Percentiles rank a stretch among this genome's conserved stretches.
phyloP scores from a whole-genome alignment of 768 basidiomycete species.

The Mycena maculata region DNA sequence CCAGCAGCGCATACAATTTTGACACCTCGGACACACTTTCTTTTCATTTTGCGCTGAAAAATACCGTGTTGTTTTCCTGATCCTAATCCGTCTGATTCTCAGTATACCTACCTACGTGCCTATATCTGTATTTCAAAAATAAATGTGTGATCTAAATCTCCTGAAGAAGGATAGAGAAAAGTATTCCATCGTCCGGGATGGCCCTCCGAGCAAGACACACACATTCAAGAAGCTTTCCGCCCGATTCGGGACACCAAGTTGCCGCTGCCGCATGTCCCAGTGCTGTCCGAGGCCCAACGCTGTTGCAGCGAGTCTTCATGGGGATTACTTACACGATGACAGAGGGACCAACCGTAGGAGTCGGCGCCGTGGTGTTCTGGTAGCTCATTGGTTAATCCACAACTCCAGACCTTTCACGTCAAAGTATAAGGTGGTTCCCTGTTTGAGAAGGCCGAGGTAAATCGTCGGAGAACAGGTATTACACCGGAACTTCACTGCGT shows the following conservation, averaged over 20 bases:
- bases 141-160: slow-evolving; percentile 11
- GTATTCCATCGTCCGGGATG: slow-evolving; percentile 1
- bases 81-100: slow-evolving; percentile 14
- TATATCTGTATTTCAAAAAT: slow-evolving; percentile 15
- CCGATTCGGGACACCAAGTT: slow-evolving; percentile 21
- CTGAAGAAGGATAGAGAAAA: background rate
- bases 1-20: slow-evolving; percentile 8
- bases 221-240: slow-evolving; percentile 27
- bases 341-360: slow-evolving; percentile 23
- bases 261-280: slow-evolving; percentile 31
- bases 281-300: slow-evolving; percentile 27
- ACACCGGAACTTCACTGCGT: slow-evolving; percentile 21
- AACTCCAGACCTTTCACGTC: slow-evolving; percentile 31
- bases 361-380: slow-evolving; percentile 25
- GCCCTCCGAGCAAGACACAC: slow-evolving; percentile 18
- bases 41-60: slow-evolving; percentile 14
- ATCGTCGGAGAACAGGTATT: slow-evolving; percentile 30
- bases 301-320: slow-evolving; percentile 26
- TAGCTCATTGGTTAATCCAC: slow-evolving; percentile 12
- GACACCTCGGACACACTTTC: slow-evolving; percentile 11
- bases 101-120: background rate
- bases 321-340: slow-evolving; percentile 24
- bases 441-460: slow-evolving; percentile 31
- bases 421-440: slow-evolving; percentile 22
- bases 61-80: background rate